Base-by-base conservation (phyloP, 257 asterid genomes). In the Marsdenia floribunda region DNA sequence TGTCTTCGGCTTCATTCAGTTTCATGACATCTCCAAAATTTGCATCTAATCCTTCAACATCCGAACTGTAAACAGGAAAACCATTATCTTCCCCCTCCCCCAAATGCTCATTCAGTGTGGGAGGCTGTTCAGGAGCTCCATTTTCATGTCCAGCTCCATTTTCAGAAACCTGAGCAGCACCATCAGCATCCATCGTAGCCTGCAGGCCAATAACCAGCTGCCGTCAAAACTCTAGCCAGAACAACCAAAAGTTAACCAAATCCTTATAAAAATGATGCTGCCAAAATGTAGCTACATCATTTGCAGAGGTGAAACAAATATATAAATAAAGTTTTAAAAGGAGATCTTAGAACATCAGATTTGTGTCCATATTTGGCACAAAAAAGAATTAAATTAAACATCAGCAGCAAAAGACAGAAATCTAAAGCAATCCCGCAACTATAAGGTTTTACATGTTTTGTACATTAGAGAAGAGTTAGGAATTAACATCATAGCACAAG, bases 121-220 rank as follows among this genome's bases (percentile, higher is more conserved):
- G 44, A 61, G 70, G 78, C 63, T 75, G 80, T 47, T 75, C 75
- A n/a, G 64, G 81, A 33, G 75, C 79, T 70, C 78, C 83, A 70
- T 80, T 75, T 70, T 76, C 82, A 77, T 50, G 57, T 71, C 71
- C 80, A 49, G 68, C 40, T 71, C 85, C 85, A 11, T 78, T 84
- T 63, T 52, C 84, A 78, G 83, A 69, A 70, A 75, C 61, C 18
- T 55, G 68, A 73, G 75, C 65, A 59, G 44, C 75, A 42, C 69
- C 73, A 33, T 70, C 79, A 73, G 68, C 73, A 63, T 82, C 88
- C 88, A 85, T 85, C 73, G 11, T 67, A 75, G 70, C 66, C 68
- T 76, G 76, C 58, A 66, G 38, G 6, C 44, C 33, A 71, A n/a
- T 35, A 16, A 46, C 16, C 57, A 13, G 22, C 22, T 38, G 21